Evolutionary conservation across 2,329 filamentous ascomycete genomes (phyloP), one percentile per base, ranked within the genome.

Genomic region (Colletotrichum sp.): DNA sequence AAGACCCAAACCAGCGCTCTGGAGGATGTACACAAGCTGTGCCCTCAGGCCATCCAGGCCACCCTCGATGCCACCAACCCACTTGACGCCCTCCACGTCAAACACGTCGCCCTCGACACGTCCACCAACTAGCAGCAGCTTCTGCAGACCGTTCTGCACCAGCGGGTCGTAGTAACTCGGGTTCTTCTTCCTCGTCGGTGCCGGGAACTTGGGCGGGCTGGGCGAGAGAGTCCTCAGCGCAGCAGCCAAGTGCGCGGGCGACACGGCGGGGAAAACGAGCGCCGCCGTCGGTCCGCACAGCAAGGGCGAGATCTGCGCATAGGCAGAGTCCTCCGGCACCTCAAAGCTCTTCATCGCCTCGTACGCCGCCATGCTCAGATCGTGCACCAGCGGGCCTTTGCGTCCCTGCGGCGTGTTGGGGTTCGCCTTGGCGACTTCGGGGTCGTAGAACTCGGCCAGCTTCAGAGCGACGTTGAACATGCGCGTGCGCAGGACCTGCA

Each of bases 391-490:
- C 69, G 83, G 80, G 22, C 85, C 81, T 59, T 81, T 76, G 71
- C 30, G 19, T 4, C 79, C 72, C 19, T 84, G 82, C n/a, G 82
- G 81, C 5, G 81, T 83, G 4, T 78, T 80, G 5, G 84, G 80
- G 34, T 82, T 80, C 16, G 83, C 80, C 64, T 74, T 75, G 57
- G 66, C 75, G 30, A 16, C 57, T 52, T 85, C 85, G 78, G 89
- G 90, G 82, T 91, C 91, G 82, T 92, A 98, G 86, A 96, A 98
- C 82, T 99, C 96, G 77, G 96, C 93, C 68, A 99, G 91, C 79
- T 94, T 93, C 77, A 99, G 88, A 2, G 96, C 96, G 22, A 95
- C 92, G 79, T 93, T 93, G 83, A 99, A 95, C 82, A 99, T 98
- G 82, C 95, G 94, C 16, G 95, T 97, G 82, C 97, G 94, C 72